Evolutionary conservation across 164 flowering plant species (phyloP), one percentile per base, ranked within the genome.

Genomic region (Magnolia sinica): DNA sequence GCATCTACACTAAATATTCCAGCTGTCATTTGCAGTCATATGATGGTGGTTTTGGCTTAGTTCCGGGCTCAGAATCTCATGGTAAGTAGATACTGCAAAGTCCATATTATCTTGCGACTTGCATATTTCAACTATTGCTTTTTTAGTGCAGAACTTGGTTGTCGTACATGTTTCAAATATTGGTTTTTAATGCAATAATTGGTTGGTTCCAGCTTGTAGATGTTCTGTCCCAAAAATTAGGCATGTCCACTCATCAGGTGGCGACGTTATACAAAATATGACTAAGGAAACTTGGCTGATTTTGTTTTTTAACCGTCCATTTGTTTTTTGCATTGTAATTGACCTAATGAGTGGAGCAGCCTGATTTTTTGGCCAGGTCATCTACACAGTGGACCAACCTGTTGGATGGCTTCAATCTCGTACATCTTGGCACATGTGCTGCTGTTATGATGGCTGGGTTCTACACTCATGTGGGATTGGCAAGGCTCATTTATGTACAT

Each of bases 41-140:
- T 87, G 98, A 96, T 85, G 98, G 98, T 75, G 98, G 98, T 77
- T 96, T 96, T 88, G 98, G 99, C 27, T 81, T 96, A 83, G 79
- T 79, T 78, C 99, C 98, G 73, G 97, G 97, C 74, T 81, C 91
- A 78, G 99, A 96, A 88, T 92, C 98, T 79, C 99, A 96, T 86
- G 99, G 99, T 96, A 86, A 84, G 97, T 86, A 72, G 76, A 78
- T 79, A 27, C 2, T 27, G 29, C 29, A 1, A 1, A 27, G 2
- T 1, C 0, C 24, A 23, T 23, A 23, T 23, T 23, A 23, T 27
- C 2, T 0, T 27, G 29, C 1, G 29, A 27, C 29, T 11, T 55
- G 4, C 11, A 11, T 55, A 55, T 16, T 55, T 55, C 18, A 55
- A 16, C 61, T 55, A 55, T 55, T 55, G 16, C 10, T 55, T 14